Base-by-base conservation (phyloP, 139 green algal genomes). In the Nannochloris sp. region DNA sequence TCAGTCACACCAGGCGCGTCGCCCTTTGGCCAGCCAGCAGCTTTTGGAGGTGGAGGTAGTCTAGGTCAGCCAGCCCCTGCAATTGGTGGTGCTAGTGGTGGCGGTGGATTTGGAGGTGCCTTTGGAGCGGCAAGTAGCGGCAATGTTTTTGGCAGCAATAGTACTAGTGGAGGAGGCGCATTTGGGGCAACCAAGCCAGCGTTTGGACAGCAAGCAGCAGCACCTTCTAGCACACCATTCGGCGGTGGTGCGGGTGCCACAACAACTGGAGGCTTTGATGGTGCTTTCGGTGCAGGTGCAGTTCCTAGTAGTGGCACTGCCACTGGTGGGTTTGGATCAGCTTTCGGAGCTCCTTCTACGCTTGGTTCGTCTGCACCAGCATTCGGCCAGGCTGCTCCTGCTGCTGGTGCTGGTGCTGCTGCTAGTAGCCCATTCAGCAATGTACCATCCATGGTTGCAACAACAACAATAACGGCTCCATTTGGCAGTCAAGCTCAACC, bases 21-120 rank as follows among this genome's bases (percentile, higher is more conserved):
- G 9, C 14, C 51, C 0, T 76, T 75, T 75, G 68, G 64, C 19
- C 30, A 56, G 27, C 15, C 35, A 23, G 33, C 64, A 10, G 45
- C 68, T 51, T 48, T 33, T 23, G 54, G 30, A 23, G 30, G 19
- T 19, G 42, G 42, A 12, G 42, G n/a, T n/a, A n/a, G n/a, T 35
- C 7, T 35, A 62, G 7, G 14, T 12, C 15, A 14, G 19, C 23
- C 64, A 57, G 31, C 34, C 34, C 7, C 42, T 27, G 2, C 44
- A 53, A 6, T 0, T 9, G 14, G 6, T 44, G 33, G 24, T 24
- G 9, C n/a, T 42, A 37, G 66, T 34, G 23, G 23, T 42, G 19
- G n/a, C 7, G 10, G 9, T 33, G 53, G 24, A 3, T 32, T 32
- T 29, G 55, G 33, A 12, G 54, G 56, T 14, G 48, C 47, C 4